Evolutionary conservation across 2,329 filamentous ascomycete species (phyloP).

Genomic region (Xylariaceae sp.): DNA sequence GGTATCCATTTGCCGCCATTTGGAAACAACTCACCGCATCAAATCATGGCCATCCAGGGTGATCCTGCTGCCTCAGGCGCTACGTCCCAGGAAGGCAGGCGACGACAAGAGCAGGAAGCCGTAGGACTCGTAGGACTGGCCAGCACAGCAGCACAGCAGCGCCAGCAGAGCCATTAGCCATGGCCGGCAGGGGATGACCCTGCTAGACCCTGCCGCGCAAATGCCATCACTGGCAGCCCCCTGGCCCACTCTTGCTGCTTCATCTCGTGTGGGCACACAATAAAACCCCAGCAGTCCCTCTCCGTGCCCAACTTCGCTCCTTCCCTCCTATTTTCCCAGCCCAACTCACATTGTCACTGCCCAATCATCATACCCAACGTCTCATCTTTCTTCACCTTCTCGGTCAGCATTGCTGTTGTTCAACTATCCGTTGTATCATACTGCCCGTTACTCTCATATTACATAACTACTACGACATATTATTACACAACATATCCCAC

Average conservation of each 20-base stretch:
- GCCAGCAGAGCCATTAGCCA: constrained; percentile 26
- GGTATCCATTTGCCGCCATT: constrained; percentile 10
- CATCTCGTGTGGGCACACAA: constrained; percentile 39
- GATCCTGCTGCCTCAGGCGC: neutral
- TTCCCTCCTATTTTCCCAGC: constrained; percentile 44
- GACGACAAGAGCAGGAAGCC: neutral
- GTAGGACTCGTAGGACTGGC: constrained; percentile 21
- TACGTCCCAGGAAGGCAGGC: constrained; percentile 7
- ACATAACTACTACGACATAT: constrained; percentile 12
- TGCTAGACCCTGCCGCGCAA: constrained; percentile 32
- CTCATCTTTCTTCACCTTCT: constrained; percentile 33
- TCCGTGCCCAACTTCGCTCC: constrained; percentile 46
- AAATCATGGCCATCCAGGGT: constrained; percentile 30
- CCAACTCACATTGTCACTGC: constrained; percentile 44
- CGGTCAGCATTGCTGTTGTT: constrained; percentile 18
- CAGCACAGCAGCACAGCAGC: constrained; percentile 26
- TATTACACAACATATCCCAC: constrained; percentile 22
- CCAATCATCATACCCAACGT: constrained; percentile 41
- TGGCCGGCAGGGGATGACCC: constrained; percentile 24
- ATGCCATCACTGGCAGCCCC: constrained; percentile 38
- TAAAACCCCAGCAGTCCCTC: constrained; percentile 59
- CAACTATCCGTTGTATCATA: constrained; percentile 14
- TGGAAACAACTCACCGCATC: constrained; percentile 5
- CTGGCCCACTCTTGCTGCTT: constrained; percentile 31
- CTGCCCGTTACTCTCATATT: constrained; percentile 22